phyloP scores from a whole-genome alignment of 2,329 filamentous ascomycete species.

The Dothistroma septosporum region DNA sequence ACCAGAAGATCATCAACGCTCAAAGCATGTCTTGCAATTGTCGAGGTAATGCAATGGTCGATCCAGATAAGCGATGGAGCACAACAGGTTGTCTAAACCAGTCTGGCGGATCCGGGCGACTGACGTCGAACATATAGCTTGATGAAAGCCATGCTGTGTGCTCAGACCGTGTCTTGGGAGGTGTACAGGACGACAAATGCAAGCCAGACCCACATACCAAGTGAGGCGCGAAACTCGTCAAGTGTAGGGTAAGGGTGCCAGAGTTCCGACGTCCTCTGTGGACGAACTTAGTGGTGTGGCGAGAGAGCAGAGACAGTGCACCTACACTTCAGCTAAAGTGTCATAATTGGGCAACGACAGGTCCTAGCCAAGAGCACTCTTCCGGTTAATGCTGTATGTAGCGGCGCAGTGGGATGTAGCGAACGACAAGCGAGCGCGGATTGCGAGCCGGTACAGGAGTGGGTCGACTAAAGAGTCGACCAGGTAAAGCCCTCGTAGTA shows the following conservation, averaged over 20 bases:
- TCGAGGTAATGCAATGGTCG: conserved; percentile 18
- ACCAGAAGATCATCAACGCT: not conserved
- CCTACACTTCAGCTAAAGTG: not conserved
- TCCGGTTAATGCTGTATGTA: conserved; percentile 1
- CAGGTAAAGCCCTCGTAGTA: conserved; percentile 8
- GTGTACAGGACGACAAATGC: conserved; percentile 15
- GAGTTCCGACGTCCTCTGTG: not conserved
- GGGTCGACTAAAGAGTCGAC: conserved; percentile 2
- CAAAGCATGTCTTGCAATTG: conserved; percentile 15
- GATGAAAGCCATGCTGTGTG: conserved; percentile 18
- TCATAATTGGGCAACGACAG: conserved; percentile 7
- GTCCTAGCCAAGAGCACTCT: not conserved
- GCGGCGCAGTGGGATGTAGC: conserved; percentile 2
- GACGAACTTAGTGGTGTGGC: conserved; percentile 7
- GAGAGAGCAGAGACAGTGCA: conserved; percentile 4
- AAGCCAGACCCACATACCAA: conserved; percentile 16
- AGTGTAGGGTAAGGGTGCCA: conserved; percentile 4
- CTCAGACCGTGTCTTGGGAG: conserved; percentile 16
- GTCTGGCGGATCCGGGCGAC: conserved; percentile 21
- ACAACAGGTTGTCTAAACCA: conserved; percentile 31
- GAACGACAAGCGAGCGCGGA: conserved; percentile 10
- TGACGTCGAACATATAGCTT: conserved; percentile 22
- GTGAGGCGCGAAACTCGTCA: conserved; percentile 12
- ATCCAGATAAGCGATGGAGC: conserved; percentile 31
- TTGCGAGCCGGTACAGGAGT: conserved; percentile 3